Evolutionary conservation across 495 filamentous ascomycete species (phyloP).

Genomic region (Thermothielavioides terrestris): DNA sequence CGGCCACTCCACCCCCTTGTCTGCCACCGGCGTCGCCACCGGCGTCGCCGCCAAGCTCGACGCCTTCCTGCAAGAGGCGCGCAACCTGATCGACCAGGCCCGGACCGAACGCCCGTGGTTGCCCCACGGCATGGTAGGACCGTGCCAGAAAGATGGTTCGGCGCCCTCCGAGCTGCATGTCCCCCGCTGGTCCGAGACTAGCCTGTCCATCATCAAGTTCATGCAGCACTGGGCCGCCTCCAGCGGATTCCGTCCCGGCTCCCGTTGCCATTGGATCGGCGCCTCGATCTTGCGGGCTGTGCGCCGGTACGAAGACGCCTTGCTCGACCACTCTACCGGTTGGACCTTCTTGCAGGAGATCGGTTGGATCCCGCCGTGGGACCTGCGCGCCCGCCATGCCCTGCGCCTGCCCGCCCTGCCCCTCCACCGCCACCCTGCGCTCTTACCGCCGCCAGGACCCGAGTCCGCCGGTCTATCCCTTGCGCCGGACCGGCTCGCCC

Average conservation of each 20-base stretch:
- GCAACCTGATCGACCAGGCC: conserved; percentile 55
- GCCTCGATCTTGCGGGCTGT: conserved; percentile 64
- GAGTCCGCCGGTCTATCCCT: conserved; percentile 7
- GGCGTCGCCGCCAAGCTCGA: conserved; percentile 2
- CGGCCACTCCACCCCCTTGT: neutral
- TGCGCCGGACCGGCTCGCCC: conserved; percentile 39
- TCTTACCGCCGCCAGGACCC: neutral
- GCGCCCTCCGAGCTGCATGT: conserved; percentile 6
- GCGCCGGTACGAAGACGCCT: conserved; percentile 54
- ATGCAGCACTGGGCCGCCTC: conserved; percentile 60
- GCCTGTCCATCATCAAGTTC: conserved; percentile 57
- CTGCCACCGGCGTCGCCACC: neutral
- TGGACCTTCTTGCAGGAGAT: conserved; percentile 78
- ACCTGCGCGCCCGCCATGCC: conserved; percentile 57
- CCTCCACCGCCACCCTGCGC: conserved; percentile 35
- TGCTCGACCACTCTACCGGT: conserved; percentile 47
- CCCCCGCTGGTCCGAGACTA: conserved; percentile 36
- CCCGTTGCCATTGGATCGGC: conserved; percentile 50
- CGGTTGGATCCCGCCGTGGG: conserved; percentile 73
- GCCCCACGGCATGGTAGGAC: conserved; percentile 43
- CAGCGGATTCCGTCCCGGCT: conserved; percentile 38
- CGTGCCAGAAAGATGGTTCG: conserved; percentile 24
- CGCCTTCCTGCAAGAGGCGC: conserved; percentile 58
- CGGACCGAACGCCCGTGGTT: conserved; percentile 55
- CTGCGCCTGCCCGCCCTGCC: conserved; percentile 45